These are phyloP conservation scores for Aspergillus sparsus DNA, from an alignment of 495 filamentous ascomycete species.

Conservation along the genomic window DNA sequence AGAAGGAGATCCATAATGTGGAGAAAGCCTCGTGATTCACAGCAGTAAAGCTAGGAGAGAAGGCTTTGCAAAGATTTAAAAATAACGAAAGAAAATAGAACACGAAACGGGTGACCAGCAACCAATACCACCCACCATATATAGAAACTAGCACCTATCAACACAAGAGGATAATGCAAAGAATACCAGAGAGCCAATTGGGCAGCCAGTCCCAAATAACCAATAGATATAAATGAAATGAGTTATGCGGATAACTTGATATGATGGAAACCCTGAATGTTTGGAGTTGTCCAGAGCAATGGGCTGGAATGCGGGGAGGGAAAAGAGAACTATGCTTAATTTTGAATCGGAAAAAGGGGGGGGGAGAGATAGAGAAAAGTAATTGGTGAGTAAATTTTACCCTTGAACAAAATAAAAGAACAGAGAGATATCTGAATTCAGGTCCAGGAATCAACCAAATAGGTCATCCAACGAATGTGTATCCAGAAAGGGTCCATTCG, in stretches of 20 bases:
- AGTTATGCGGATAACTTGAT: conserved; percentile 11
- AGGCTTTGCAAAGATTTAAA: too few species aligned
- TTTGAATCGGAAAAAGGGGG: background rate
- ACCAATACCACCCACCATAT: background rate
- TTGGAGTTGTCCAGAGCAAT: conserved; percentile 17
- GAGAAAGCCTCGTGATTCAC: background rate
- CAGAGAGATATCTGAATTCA: background rate
- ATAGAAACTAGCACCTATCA: background rate
- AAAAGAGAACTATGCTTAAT: conserved; percentile 9
- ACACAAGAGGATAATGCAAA: background rate
- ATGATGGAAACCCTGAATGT: background rate
- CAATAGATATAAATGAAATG: conserved; percentile 14
- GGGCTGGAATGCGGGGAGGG: conserved; percentile 27
- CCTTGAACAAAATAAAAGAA: background rate
- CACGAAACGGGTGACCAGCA: background rate
- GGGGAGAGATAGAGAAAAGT: background rate
- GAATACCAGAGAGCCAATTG: conserved; percentile 9
- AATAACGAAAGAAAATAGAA: background rate
- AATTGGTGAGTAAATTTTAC: conserved; percentile 1
- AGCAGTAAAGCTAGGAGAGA: background rate
- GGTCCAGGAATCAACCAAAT: conserved; percentile 3
- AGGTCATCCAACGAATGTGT: conserved; percentile 6
- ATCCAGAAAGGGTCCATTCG: conserved; percentile 3
- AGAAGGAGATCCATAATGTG: conserved; percentile 16
- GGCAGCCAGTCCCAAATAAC: conserved; percentile 23